Percentiles rank a stretch among this genome's conserved stretches.
phyloP scores from a whole-genome alignment of 768 basidiomycete species.

The Pisolithus orientalis region DNA sequence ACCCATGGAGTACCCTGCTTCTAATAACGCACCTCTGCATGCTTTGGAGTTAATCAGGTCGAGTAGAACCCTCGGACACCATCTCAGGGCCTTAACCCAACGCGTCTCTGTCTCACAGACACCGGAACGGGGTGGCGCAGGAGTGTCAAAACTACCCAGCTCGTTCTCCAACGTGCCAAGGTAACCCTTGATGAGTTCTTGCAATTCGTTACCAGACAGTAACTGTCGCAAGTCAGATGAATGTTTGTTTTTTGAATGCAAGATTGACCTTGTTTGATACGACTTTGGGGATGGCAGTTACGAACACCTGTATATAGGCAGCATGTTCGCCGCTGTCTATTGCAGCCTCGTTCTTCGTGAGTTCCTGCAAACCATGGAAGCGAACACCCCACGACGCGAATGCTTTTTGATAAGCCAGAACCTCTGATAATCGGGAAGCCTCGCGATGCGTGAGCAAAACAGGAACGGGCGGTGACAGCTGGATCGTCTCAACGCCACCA shows the following conservation, averaged over 20 bases:
- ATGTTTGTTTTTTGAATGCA: neutral
- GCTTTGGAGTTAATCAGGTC: conserved; percentile 93
- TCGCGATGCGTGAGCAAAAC: conserved; percentile 67
- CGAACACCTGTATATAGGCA: conserved; percentile 58
- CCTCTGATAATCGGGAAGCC: conserved; percentile 41
- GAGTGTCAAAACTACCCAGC: conserved; percentile 13
- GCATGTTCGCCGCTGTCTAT: conserved; percentile 18
- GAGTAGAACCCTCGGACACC: conserved; percentile 77
- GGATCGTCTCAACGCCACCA: conserved; percentile 32
- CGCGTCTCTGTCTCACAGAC: conserved; percentile 16
- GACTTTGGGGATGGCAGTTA: conserved; percentile 60
- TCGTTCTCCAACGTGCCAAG: conserved; percentile 52
- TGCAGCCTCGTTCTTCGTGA: conserved; percentile 13
- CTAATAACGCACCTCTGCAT: conserved; percentile 65
- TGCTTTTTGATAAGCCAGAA: conserved; percentile 35
- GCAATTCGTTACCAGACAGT: conserved; percentile 63
- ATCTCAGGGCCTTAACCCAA: conserved; percentile 72
- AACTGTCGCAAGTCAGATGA: conserved; percentile 36
- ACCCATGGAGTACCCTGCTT: neutral
- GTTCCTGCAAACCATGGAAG: conserved; percentile 36
- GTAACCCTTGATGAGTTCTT: conserved; percentile 67
- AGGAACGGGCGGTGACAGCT: conserved; percentile 48
- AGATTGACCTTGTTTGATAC: conserved; percentile 58
- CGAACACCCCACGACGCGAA: conserved; percentile 68
- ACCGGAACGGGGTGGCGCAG: conserved; percentile 7